Conservation (phyloP, 2,329 filamentous ascomycete species). For the Neobulgaria alba region DNA sequence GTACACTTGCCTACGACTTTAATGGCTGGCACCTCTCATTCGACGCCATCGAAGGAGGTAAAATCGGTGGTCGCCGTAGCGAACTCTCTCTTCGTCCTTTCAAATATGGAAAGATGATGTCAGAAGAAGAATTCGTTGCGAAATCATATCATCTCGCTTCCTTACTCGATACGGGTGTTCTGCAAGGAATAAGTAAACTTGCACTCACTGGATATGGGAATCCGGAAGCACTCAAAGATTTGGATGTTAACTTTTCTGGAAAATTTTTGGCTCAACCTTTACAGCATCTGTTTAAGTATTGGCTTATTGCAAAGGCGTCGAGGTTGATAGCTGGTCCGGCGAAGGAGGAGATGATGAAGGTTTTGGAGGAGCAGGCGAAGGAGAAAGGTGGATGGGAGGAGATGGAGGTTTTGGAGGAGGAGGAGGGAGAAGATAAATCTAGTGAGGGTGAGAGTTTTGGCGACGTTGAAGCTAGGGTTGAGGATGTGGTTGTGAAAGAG, state of each 20-base stretch:
- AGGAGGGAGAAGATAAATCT: too few species aligned
- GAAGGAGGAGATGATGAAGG: too few species aligned
- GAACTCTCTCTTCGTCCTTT: constrained; percentile 21
- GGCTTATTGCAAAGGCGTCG: too few species aligned
- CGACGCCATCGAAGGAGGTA: constrained; percentile 25
- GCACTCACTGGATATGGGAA: neutral
- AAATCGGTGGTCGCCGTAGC: constrained; percentile 22
- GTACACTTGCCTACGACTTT: constrained; percentile 17
- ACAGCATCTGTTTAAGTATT: too few species aligned
- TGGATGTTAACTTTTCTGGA: neutral
- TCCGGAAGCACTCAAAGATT: neutral
- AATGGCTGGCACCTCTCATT: constrained; percentile 21
- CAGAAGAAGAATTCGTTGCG: constrained; percentile 14
- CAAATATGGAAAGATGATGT: constrained; percentile 1
- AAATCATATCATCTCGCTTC: neutral
- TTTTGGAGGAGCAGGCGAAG: too few species aligned
- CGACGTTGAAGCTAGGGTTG: neutral
- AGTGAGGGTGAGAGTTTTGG: neutral
- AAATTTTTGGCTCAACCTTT: neutral
- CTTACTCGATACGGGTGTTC: neutral
- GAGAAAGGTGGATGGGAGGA: too few species aligned
- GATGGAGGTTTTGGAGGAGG: too few species aligned
- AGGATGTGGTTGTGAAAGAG: neutral
- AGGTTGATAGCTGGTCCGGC: too few species aligned
- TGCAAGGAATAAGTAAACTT: constrained; percentile 1